Conservation (phyloP, 2,329 filamentous ascomycete genomes). For the Nigrospora osmanthi region DNA sequence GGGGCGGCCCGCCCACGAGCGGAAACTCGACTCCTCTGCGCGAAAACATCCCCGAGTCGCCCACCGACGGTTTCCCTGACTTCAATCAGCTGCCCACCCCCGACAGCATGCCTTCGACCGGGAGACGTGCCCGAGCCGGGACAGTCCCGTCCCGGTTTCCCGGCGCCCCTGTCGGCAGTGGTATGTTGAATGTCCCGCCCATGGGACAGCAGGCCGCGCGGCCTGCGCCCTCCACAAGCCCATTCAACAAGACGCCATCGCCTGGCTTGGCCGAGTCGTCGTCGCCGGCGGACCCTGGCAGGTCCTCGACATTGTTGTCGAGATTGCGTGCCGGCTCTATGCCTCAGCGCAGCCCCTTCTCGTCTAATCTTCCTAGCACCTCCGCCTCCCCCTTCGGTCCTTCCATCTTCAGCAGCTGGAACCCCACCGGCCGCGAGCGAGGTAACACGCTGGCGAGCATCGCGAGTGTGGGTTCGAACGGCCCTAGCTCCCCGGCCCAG, state of each 20-base stretch:
- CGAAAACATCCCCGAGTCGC: constrained; percentile 95
- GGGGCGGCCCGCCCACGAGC: constrained; percentile 94
- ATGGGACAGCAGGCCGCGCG: constrained; percentile 71
- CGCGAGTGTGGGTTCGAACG: constrained; percentile 85
- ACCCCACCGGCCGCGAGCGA: constrained; percentile 63
- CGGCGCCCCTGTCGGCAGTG: constrained; percentile 59
- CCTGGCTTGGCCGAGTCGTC: constrained; percentile 55
- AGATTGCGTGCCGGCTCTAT: constrained; percentile 87
- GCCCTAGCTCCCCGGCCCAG: constrained; percentile 77
- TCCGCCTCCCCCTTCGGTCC: constrained; percentile 70
- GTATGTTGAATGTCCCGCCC: constrained; percentile 46
- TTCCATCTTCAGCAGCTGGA: constrained; percentile 87
- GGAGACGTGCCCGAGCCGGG: constrained; percentile 76
- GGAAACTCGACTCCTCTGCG: constrained; percentile 93
- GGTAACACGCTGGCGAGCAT: constrained; percentile 77
- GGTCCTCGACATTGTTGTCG: constrained; percentile 69
- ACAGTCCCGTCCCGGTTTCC: constrained; percentile 95
- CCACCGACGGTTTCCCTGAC: constrained; percentile 91
- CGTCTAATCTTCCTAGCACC: constrained; percentile 42
- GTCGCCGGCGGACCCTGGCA: constrained; percentile 30
- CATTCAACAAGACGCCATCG: constrained; percentile 69
- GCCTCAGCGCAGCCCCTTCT: constrained; percentile 74
- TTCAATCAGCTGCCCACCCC: constrained; percentile 67
- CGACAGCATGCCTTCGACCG: constrained; percentile 54
- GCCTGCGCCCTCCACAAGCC: constrained; percentile 78